A percentile compares a stretch with the other conserved stretches of the same genome.
phyloP scores from a whole-genome alignment of 1,284 basidiomycete species.

The Paramarasmius palmivorus region DNA sequence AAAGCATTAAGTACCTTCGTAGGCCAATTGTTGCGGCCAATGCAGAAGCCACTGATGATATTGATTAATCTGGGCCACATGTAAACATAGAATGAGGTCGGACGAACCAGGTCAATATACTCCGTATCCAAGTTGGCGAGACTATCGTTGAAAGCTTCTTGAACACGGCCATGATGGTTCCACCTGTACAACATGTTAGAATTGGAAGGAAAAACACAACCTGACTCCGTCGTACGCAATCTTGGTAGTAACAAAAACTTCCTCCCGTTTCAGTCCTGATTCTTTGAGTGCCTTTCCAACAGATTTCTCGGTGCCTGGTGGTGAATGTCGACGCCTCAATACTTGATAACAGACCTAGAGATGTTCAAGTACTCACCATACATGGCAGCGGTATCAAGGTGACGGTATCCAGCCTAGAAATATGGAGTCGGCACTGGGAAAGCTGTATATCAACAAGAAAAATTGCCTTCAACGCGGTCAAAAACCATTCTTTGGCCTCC shows the following conservation, averaged over 20 bases:
- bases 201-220: background rate
- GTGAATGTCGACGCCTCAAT: background rate
- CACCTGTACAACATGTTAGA: constrained; percentile 20
- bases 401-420: constrained; percentile 13
- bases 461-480: constrained; percentile 12
- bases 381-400: constrained; percentile 13
- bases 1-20: background rate
- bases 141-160: constrained; percentile 52
- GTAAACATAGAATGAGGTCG: constrained; percentile 2
- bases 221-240: constrained; percentile 29
- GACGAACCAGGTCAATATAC: constrained; percentile 56
- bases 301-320: constrained; percentile 41
- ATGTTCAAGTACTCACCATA: background rate
- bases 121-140: constrained; percentile 54
- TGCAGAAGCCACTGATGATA: constrained; percentile 59
- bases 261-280: constrained; percentile 44
- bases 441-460: no score
- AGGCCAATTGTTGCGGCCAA: constrained; percentile 43
- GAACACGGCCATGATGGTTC: constrained; percentile 40
- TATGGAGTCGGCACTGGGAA: no score
- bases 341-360: background rate
- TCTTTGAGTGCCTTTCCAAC: constrained; percentile 49
- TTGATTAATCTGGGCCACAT: constrained; percentile 18
- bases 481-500: constrained; percentile 10
- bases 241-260: constrained; percentile 54